Base-by-base conservation (phyloP, 345 rosid species). In the Psidium guajava region DNA sequence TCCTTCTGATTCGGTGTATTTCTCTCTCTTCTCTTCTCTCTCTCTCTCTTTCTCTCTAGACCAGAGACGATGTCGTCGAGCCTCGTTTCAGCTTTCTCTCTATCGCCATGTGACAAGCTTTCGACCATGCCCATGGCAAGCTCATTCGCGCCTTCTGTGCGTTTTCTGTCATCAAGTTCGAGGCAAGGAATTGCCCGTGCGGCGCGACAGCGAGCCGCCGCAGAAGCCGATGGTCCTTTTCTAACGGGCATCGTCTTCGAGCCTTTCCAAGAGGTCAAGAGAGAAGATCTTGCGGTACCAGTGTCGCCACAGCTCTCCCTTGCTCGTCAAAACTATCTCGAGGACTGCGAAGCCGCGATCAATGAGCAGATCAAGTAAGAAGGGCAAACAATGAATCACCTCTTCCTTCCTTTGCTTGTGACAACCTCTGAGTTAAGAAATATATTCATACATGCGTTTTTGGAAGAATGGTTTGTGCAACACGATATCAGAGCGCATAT, bases 241-340 rank as follows among this genome's bases (percentile, higher is more conserved):
- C 61, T 94, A 18, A 89, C 92, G 1, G 99, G 98, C 5, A 93
- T 96, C 27, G 74, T 95, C 47, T 96, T 96, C 57, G 89, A 93
- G 91, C 99, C 99, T 13, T 95, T 96, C 54, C 92, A 92, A 90
- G 99, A 96, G 88, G 97, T 96, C 53, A 94, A 95, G 90, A 96
- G 93, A 89, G 99, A 95, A 88, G 95, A 95, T 81, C 91, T 90
- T 90, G 93, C 94, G n/a, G 97, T 96, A n/a, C 99, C 99, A 11
- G 86, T 87, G 8, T 57, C 88, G 58, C 93, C 96, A 32, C 91
- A 96, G 12, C 86, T 86, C 54, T 96, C 99, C 11, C 92, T 96
- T 58, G 99, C 98, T 13, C 92, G 98, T 27, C 98, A 95, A 25
- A 92, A 91, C 86, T 95, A 77, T 85, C 32, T 88, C 6, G 94